Evolutionary conservation across 1,284 basidiomycete species (phyloP), one percentile per base, ranked within the genome.

Genomic region (Sphagnurus paluster): DNA sequence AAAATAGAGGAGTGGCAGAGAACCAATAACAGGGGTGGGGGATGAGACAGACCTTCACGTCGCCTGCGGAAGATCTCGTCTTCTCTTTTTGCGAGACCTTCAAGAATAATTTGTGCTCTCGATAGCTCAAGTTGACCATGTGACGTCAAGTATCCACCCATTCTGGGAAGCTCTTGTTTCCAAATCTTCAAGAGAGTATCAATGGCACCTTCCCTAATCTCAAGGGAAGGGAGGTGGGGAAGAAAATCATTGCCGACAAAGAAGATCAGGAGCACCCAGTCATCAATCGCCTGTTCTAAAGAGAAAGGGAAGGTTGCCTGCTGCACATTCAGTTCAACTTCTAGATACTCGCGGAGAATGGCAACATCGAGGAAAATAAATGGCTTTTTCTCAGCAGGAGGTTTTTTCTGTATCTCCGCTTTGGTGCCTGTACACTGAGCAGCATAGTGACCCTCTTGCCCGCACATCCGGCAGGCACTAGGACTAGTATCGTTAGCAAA

Each of bases 181-280:
- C 97, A 99, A 48, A 99, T 98, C 66, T 81, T 87, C 61, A 99
- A 74, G 50, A 99, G 74, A 42, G 89, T 94, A 74, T 99, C 97
- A 73, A 99, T 98, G 23, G 96, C 97, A 47, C 96, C 97, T 73
- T 99, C 97, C 59, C 97, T 84, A 64, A 99, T 99, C 76, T 99
- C 97, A 74, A 99, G 82, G 49, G 89, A 93, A 17, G 97, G 97
- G 51, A 99, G 76, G 72, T 99, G 97, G 13, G 97, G 97, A 62
- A 99, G 77, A 76, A 99, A 99, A 73, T 99, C 97, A 75, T 99
- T 99, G 59, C 97, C 97, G 62, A 99, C 96, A 68, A 99, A 98
- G 82, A 99, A 98, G 62, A 98, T 98, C 61, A 99, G 78, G 64
- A 99, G 86, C 59, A 99, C 93, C 96, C 97, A 99, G 68, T 99